Evolutionary conservation across 1,284 basidiomycete genomes (phyloP).

Genomic region (Cutaneotrichosporon cavernicola): DNA sequence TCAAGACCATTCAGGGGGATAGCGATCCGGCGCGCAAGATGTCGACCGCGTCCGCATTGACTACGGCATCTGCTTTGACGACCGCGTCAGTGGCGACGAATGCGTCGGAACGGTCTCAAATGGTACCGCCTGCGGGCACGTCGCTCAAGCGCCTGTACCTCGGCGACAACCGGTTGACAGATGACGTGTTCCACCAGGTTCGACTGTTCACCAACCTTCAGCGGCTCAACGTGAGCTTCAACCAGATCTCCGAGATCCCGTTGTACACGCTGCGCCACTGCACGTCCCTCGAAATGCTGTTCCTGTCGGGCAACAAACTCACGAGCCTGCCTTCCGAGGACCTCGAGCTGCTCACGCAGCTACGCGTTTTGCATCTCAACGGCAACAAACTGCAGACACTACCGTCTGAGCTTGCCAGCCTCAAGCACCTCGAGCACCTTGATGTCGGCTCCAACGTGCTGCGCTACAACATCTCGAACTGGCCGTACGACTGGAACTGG

Average conservation of each 20-base stretch:
- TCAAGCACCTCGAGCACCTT: constrained; percentile 74
- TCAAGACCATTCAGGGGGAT: constrained; percentile 21
- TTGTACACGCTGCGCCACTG: constrained; percentile 72
- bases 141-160: constrained; percentile 64
- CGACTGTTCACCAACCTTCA: constrained; percentile 72
- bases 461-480: constrained; percentile 98
- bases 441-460: constrained; percentile 94
- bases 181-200: constrained; percentile 75
- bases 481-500: constrained; percentile 99
- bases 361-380: constrained; percentile 82
- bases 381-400: constrained; percentile 92
- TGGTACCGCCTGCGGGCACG: constrained; percentile 25
- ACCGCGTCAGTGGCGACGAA: constrained; percentile 56
- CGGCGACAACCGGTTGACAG: constrained; percentile 84
- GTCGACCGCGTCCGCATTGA: constrained; percentile 54
- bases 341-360: constrained; percentile 64
- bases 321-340: constrained; percentile 88
- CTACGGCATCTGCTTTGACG: constrained; percentile 57
- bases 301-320: constrained; percentile 90
- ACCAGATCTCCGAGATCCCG: constrained; percentile 89
- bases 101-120: constrained; percentile 53
- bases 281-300: constrained; percentile 73
- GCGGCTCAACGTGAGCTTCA: constrained; percentile 91
- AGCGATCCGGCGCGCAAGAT: constrained; percentile 27
- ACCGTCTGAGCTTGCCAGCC: constrained; percentile 83